Base-by-base conservation (phyloP, 768 basidiomycete species). In the Amanita subjunquillea region DNA sequence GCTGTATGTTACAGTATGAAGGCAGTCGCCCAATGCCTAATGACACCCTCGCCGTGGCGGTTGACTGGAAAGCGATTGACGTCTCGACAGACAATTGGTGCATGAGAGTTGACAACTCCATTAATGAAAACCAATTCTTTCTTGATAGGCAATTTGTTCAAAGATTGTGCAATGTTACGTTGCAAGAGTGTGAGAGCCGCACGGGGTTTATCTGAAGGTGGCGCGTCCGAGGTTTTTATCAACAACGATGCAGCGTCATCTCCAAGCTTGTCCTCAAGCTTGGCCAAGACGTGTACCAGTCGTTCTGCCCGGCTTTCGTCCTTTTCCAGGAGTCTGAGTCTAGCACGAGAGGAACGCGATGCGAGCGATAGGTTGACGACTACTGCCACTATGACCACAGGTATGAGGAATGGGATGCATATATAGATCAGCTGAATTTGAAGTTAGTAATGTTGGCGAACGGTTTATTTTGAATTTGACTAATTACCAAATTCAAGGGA, bases 101-200 rank as follows among this genome's bases (percentile, higher is more conserved):
- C 86, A 66, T 92, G 89, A 25, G 86, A 69, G 59, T 90, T 90
- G 37, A 66, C 61, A 22, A 82, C 72, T 1, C 67, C 67, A 17
- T 72, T 66, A 57, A 91, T 82, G 61, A 79, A 88, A 17, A 77
- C 85, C 17, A 77, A 63, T 57, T 86, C 77, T 66, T 91, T 91
- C 69, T 80, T 74, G 44, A 91, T 61, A 0, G 87, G 85, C 9
- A 91, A 74, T 40, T 69, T 70, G 64, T 91, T 91, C 37, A 92
- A 69, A 63, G 71, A 75, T 5, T 65, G 66, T 4, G 77, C 77
- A 32, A 85, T 80, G 53, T 67, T 70, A 13, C 65, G 72, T 60
- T 92, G 89, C 9, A 73, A 60, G 2, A 77, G 69, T 15, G 76
- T 77, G 23, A 90, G 67, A 27, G 76, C 64, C 22, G 75, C 76